Percentiles rank a stretch among this genome's conserved stretches.
Conservation (phyloP, 148 eudicot species). For the Beta vulgaris region DNA sequence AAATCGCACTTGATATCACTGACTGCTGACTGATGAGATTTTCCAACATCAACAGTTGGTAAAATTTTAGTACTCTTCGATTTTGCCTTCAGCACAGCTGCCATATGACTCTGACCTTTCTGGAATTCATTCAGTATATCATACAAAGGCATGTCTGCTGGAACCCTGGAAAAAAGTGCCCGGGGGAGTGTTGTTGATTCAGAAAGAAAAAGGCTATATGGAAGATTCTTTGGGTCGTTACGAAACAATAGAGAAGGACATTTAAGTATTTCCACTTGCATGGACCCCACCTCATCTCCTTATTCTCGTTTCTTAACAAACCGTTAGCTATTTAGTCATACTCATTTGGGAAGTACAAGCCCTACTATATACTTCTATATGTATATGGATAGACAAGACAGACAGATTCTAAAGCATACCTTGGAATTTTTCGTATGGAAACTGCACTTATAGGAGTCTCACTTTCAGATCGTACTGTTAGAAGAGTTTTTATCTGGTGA, state of each 20-base stretch:
- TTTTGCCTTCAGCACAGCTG: slow-evolving; percentile 84
- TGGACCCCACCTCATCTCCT: too few species aligned
- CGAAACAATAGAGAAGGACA: too few species aligned
- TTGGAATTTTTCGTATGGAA: slow-evolving; percentile 86
- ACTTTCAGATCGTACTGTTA: slow-evolving; percentile 94
- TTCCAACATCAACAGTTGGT: slow-evolving; percentile 35
- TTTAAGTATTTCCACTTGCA: too few species aligned
- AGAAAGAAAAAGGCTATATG: too few species aligned
- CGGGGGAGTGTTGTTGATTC: too few species aligned
- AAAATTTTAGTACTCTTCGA: slow-evolving; percentile 36
- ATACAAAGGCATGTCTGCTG: slow-evolving; percentile 94
- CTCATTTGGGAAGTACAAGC: too few species aligned
- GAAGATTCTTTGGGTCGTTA: too few species aligned
- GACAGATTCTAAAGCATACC: slow-evolving; percentile 43
- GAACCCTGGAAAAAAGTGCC: slow-evolving; percentile 91
- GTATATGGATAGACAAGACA: too few species aligned
- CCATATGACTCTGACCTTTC: slow-evolving; percentile 98
- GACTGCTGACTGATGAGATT: slow-evolving; percentile 25
- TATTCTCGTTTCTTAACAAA: too few species aligned
- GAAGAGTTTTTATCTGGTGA: slow-evolving; percentile 82
- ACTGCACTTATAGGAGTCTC: slow-evolving; percentile 98
- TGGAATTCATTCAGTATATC: slow-evolving; percentile 96
- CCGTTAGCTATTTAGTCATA: too few species aligned
- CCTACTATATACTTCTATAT: too few species aligned
- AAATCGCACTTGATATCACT: slow-evolving; percentile 36